Evolutionary conservation across 257 asterid species (phyloP).

Genomic region (Solanum acaule): DNA sequence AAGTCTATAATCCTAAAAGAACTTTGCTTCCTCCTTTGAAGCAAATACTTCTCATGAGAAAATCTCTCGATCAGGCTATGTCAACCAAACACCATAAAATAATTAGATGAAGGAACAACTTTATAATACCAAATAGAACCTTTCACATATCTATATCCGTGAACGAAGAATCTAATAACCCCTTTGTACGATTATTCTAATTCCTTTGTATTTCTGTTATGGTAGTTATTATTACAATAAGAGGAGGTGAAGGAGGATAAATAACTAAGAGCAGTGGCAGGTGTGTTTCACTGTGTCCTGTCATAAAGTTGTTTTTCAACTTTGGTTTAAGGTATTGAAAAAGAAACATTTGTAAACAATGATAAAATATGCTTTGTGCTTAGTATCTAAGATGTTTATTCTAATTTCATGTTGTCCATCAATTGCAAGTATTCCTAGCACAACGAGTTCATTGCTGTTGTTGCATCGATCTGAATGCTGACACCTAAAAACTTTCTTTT

Average conservation of each 20-base stretch:
- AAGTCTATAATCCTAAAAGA: neutral
- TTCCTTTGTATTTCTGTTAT: neutral
- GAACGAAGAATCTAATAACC: neutral
- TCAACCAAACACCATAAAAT: neutral
- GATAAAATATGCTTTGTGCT: neutral
- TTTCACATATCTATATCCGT: neutral
- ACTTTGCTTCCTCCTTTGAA: neutral
- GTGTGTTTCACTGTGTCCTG: neutral
- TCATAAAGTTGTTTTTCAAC: neutral
- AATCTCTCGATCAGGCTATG: neutral
- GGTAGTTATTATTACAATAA: neutral
- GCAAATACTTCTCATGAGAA: neutral
- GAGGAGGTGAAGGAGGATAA: neutral
- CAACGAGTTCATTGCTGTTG: neutral
- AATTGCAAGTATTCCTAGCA: neutral
- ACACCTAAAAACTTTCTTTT: neutral
- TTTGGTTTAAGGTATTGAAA: neutral
- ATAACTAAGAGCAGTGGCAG: neutral
- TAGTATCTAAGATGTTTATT: neutral
- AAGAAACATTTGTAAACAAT: neutral
- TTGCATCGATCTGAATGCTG: neutral
- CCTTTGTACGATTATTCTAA: neutral
- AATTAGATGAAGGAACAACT: neutral
- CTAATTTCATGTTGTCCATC: neutral
- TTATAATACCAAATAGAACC: neutral